Conservation (phyloP, 139 green algal species). For the Yamagishiella unicocca region DNA sequence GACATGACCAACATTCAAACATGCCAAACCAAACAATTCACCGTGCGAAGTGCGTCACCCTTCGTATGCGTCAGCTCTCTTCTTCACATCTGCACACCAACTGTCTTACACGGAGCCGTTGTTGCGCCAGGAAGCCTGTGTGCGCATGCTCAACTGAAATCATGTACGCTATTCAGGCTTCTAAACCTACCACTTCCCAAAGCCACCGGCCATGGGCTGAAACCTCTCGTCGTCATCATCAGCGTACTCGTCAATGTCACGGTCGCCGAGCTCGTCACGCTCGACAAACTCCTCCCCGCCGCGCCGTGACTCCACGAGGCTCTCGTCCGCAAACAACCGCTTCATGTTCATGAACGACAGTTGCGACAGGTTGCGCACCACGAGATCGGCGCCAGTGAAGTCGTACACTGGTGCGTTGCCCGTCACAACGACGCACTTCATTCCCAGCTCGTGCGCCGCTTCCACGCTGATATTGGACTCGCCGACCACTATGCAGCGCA, state of each 20-base stretch:
- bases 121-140: no score
- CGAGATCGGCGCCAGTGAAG: constrained; percentile 89
- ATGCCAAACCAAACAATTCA: constrained; percentile 12
- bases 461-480: constrained; percentile 89
- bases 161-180: not conserved
- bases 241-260: not conserved
- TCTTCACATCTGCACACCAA: no score
- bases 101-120: no score
- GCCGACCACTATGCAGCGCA: constrained; percentile 93
- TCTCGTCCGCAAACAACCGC: constrained; percentile 89
- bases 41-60: not conserved
- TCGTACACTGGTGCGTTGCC: constrained; percentile 89
- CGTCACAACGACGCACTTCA: constrained; percentile 91
- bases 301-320: constrained; percentile 53
- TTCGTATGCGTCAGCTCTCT: not conserved
- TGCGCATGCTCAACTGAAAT: no score
- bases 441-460: constrained; percentile 92
- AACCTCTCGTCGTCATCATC: constrained; percentile 39
- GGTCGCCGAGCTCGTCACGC: not conserved
- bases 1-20: not conserved
- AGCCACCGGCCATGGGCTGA: not conserved
- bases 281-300: not conserved
- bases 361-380: constrained; percentile 86
- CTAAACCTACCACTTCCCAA: constrained; percentile 3
- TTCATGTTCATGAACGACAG: constrained; percentile 95